Conservation (phyloP, 208 protist genomes). For the Leishmania mexicana region DNA sequence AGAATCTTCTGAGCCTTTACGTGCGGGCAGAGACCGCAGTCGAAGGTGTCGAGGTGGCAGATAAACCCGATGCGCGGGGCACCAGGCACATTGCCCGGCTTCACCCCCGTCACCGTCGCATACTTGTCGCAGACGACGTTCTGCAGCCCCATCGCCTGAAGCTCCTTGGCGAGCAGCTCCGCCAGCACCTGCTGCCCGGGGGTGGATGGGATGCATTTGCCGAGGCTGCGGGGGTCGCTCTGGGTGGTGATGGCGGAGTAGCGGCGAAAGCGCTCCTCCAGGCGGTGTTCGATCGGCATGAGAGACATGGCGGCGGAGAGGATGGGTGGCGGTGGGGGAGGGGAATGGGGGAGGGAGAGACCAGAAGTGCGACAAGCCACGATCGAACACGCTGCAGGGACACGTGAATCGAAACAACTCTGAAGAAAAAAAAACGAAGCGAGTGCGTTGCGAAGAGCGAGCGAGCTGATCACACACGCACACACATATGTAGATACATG, state of each 20-base stretch:
- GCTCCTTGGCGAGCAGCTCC: slow-evolving; percentile 72
- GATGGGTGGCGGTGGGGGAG: background rate
- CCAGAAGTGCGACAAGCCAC: background rate
- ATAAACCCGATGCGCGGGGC: slow-evolving; percentile 84
- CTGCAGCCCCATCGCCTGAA: slow-evolving; percentile 45
- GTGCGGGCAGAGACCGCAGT: slow-evolving; percentile 67
- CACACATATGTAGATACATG: too few species aligned
- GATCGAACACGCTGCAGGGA: too few species aligned
- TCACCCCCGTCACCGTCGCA: slow-evolving; percentile 83
- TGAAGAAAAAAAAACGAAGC: too few species aligned
- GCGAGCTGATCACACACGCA: too few species aligned
- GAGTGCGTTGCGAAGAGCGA: too few species aligned
- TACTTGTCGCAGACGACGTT: slow-evolving; percentile 67
- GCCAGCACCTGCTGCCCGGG: slow-evolving; percentile 85
- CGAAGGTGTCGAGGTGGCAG: slow-evolving; percentile 86
- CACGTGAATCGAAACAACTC: too few species aligned
- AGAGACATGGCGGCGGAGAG: slow-evolving; percentile 13
- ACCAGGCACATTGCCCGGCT: slow-evolving; percentile 54
- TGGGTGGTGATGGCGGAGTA: slow-evolving; percentile 81
- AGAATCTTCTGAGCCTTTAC: slow-evolving; percentile 72
- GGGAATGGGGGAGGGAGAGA: background rate
- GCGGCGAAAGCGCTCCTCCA: slow-evolving; percentile 76
- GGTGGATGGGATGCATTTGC: slow-evolving; percentile 69
- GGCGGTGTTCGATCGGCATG: slow-evolving; percentile 48
- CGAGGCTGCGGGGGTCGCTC: slow-evolving; percentile 61